These are phyloP conservation scores for Balansia obtecta DNA, from an alignment of 2,329 filamentous ascomycete species.

Conservation along the genomic window DNA sequence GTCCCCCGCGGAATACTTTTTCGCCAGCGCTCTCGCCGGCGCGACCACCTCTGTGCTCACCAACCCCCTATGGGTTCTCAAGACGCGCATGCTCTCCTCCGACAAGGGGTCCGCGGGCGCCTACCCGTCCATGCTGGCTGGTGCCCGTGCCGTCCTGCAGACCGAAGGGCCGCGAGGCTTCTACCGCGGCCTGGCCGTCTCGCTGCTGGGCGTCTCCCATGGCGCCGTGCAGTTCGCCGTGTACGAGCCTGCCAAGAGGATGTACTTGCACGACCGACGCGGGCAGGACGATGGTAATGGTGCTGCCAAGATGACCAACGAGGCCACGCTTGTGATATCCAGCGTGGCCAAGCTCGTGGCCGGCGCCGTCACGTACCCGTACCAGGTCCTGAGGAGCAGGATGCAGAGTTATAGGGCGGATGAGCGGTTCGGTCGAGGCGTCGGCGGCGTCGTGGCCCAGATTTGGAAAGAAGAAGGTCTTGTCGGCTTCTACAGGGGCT, in stretches of 20 bases:
- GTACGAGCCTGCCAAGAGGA: constrained; percentile 59
- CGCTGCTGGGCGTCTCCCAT: constrained; percentile 77
- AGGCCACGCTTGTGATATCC: constrained; percentile 71
- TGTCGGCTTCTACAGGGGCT: constrained; percentile 79
- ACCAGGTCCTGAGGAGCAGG: constrained; percentile 80
- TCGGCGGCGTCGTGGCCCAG: constrained; percentile 56
- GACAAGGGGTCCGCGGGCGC: constrained; percentile 63
- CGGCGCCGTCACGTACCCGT: constrained; percentile 84
- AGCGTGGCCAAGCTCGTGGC: constrained; percentile 77
- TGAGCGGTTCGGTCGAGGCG: constrained; percentile 56
- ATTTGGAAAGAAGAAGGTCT: constrained; percentile 72
- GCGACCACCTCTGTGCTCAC: constrained; percentile 69
- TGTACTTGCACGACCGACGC: constrained; percentile 30
- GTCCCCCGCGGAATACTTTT: constrained; percentile 62
- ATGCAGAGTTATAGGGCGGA: constrained; percentile 83
- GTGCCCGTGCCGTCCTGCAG: constrained; percentile 51
- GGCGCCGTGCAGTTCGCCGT: constrained; percentile 93
- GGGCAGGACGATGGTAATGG: neutral
- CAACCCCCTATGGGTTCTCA: constrained; percentile 96
- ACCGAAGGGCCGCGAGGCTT: constrained; percentile 69
- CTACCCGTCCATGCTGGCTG: constrained; percentile 66
- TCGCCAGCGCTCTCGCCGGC: constrained; percentile 59
- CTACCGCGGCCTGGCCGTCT: constrained; percentile 75
- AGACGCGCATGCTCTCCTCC: constrained; percentile 90
- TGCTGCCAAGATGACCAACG: constrained; percentile 41